A percentile compares a stretch with the other conserved stretches of the same genome.
Evolutionary conservation across 1,284 basidiomycete species (phyloP).

Genomic region (Fomitopsis palustris): DNA sequence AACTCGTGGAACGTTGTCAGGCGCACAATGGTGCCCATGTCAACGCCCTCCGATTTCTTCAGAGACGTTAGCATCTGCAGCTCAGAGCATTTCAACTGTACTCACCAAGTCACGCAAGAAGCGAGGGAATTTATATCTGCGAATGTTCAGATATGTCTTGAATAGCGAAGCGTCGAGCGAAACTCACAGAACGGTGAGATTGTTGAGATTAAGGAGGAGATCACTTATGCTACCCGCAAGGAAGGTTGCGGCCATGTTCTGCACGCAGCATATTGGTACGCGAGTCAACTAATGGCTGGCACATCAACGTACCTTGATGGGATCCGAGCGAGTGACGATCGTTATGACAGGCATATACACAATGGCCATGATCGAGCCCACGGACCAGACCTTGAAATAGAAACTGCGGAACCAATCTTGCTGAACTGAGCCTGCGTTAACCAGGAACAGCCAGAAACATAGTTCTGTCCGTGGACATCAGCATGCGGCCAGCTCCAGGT

Average conservation of each 20-base stretch:
- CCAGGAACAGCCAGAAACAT: conserved; percentile 79
- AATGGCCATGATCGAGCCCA: conserved; percentile 58
- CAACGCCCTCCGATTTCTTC: conserved; percentile 55
- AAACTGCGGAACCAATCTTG: conserved; percentile 72
- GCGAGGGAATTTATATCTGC: conserved; percentile 60
- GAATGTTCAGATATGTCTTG: not conserved
- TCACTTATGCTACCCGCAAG: conserved; percentile 66
- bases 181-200: conserved; percentile 61
- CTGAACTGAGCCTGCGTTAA: conserved; percentile 56
- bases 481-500: not conserved
- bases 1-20: conserved; percentile 76
- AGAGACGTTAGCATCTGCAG: not conserved
- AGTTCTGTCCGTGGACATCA: conserved; percentile 44
- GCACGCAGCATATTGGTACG: not conserved
- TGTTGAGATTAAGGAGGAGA: conserved; percentile 63
- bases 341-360: conserved; percentile 67
- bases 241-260: conserved; percentile 70
- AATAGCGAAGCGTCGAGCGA: not conserved
- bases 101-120: conserved; percentile 61
- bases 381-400: conserved; percentile 69
- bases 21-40: conserved; percentile 58
- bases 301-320: conserved; percentile 45
- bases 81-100: not conserved
- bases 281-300: not conserved
- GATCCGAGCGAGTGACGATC: conserved; percentile 53